Evolutionary conservation across 2,329 filamentous ascomycete genomes (phyloP).

Genomic region (Colletotrichum higginsianum): DNA sequence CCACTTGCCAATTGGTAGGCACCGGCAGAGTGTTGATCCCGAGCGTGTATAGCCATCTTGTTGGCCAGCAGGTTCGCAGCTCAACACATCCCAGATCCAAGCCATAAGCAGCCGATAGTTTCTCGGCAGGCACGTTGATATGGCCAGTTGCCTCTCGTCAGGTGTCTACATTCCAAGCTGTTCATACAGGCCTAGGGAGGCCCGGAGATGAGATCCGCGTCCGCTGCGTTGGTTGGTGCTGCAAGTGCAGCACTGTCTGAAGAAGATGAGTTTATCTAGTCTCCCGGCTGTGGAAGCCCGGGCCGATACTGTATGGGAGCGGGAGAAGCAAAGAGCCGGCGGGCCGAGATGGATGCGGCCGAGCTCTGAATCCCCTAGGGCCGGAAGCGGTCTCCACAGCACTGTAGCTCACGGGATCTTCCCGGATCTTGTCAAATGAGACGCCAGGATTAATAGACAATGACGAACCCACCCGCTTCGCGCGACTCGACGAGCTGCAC

Average conservation of each 20-base stretch:
- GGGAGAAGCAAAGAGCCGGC: slow-evolving; percentile 30
- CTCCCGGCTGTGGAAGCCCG: neutral
- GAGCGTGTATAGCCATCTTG: slow-evolving; percentile 1
- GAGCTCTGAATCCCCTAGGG: slow-evolving; percentile 43
- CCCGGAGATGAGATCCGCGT: too few relatives aligned
- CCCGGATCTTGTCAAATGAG: slow-evolving; percentile 8
- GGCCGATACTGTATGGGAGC: slow-evolving; percentile 11
- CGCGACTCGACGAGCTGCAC: neutral
- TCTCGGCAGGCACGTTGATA: too few relatives aligned
- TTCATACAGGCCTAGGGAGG: too few relatives aligned
- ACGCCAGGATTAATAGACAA: neutral
- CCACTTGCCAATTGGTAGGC: neutral
- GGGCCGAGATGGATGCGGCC: slow-evolving; percentile 45
- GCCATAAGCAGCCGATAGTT: too few relatives aligned
- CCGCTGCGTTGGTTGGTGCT: neutral
- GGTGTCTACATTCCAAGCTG: too few relatives aligned
- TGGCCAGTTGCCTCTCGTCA: too few relatives aligned
- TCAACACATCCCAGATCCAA: too few relatives aligned
- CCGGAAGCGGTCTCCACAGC: slow-evolving; percentile 29
- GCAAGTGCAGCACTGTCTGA: too few relatives aligned
- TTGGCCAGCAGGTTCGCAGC: too few relatives aligned
- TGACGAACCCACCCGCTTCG: slow-evolving; percentile 7
- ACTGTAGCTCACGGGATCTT: slow-evolving; percentile 34
- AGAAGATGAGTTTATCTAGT: neutral
- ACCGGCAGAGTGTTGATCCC: neutral